phyloP scores from a whole-genome alignment of 2,329 filamentous ascomycete species.

The Colletotrichum zoysiae region DNA sequence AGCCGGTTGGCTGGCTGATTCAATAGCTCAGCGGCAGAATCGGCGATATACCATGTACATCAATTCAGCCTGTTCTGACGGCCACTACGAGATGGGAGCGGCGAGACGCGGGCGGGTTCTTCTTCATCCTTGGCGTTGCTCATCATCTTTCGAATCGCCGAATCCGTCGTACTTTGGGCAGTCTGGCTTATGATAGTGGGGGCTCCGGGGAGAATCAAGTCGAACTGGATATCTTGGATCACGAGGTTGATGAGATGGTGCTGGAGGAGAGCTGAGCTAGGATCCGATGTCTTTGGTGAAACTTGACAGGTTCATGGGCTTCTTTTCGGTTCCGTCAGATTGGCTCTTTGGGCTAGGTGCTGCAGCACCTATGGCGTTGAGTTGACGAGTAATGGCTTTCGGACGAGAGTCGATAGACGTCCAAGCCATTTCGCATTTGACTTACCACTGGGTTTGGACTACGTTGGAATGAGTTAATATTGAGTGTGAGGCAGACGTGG shows the following conservation, averaged over 20 bases:
- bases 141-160: not conserved
- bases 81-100: not conserved
- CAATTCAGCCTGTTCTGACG: not conserved
- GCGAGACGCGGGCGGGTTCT: not conserved
- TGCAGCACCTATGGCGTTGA: not conserved
- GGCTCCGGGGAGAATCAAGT: not conserved
- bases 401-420: slow-evolving; percentile 12
- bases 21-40: not conserved
- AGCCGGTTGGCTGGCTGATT: slow-evolving; percentile 14
- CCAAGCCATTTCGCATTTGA: not conserved
- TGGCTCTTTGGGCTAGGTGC: not conserved
- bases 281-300: slow-evolving; percentile 33
- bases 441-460: not conserved
- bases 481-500: slow-evolving; percentile 8
- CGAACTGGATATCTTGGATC: slow-evolving; percentile 2
- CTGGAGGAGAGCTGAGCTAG: slow-evolving; percentile 6
- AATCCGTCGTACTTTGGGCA: not conserved
- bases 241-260: not conserved
- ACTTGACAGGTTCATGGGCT: slow-evolving; percentile 33
- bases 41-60: not conserved
- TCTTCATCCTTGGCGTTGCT: not conserved
- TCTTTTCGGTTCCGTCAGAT: slow-evolving; percentile 1
- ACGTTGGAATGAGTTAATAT: not conserved
- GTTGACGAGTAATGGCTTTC: slow-evolving; percentile 27
- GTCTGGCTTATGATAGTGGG: not conserved